phyloP scores from a whole-genome alignment of 1,284 basidiomycete genomes.

The Sutorius eximius region DNA sequence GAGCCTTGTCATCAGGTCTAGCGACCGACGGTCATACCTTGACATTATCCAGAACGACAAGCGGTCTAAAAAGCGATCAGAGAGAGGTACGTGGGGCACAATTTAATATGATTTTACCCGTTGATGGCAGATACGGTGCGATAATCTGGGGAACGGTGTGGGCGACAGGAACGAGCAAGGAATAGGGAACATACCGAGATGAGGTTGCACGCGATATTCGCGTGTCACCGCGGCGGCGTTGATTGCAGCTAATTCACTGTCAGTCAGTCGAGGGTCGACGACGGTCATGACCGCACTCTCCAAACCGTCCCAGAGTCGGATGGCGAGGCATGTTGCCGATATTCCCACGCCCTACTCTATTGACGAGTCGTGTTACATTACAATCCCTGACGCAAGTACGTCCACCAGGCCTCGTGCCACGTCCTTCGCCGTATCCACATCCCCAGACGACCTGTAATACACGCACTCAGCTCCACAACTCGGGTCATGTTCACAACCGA shows the following conservation, averaged over 20 bases:
- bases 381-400: slow-evolving; percentile 31
- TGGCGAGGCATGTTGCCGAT: slow-evolving; percentile 10
- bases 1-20: slow-evolving; percentile 13
- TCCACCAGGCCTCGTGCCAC: slow-evolving; percentile 36
- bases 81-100: background rate
- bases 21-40: slow-evolving; percentile 58
- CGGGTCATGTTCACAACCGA: slow-evolving; percentile 7
- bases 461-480: slow-evolving; percentile 35
- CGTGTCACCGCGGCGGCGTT: slow-evolving; percentile 86
- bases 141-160: slow-evolving; percentile 66
- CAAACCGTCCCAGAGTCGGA: slow-evolving; percentile 11
- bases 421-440: slow-evolving; percentile 35
- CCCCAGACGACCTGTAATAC: slow-evolving; percentile 43
- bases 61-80: slow-evolving; percentile 55
- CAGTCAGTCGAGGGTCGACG: slow-evolving; percentile 60
- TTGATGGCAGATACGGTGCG: slow-evolving; percentile 96
- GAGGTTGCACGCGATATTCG: slow-evolving; percentile 84
- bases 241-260: slow-evolving; percentile 77
- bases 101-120: slow-evolving; percentile 57
- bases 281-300: slow-evolving; percentile 40
- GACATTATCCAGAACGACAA: slow-evolving; percentile 98
- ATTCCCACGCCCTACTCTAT: slow-evolving; percentile 26
- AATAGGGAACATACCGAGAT: slow-evolving; percentile 67
- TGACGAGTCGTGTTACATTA: slow-evolving; percentile 10
- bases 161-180: slow-evolving; percentile 4